Percentiles rank a stretch among this genome's conserved stretches.
phyloP scores from a whole-genome alignment of 1,284 basidiomycete species.

The Sanghuangporus baumii region DNA sequence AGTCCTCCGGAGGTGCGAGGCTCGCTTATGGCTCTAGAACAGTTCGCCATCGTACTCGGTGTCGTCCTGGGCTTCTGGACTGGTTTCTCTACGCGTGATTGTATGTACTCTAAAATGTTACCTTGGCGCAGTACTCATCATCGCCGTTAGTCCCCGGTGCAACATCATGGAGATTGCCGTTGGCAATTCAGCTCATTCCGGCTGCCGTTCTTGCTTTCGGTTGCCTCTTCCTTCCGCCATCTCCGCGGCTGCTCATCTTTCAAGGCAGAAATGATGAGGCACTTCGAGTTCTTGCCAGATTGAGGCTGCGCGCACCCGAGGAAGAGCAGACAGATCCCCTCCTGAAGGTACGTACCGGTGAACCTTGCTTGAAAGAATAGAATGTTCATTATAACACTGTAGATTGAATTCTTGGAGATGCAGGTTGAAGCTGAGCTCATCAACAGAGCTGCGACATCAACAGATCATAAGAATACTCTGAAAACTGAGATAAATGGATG shows the following conservation, averaged over 20 bases:
- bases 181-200: slow-evolving; percentile 67
- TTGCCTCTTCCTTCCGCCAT: slow-evolving; percentile 62
- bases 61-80: slow-evolving; percentile 80
- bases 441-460: slow-evolving; percentile 25
- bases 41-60: slow-evolving; percentile 72
- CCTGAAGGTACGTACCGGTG: slow-evolving; percentile 39
- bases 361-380: not conserved
- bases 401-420: slow-evolving; percentile 75
- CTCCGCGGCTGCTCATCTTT: slow-evolving; percentile 62
- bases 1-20: slow-evolving; percentile 77
- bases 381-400: slow-evolving; percentile 3
- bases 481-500: slow-evolving; percentile 43
- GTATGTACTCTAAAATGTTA: slow-evolving; percentile 32
- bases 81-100: slow-evolving; percentile 63
- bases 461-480: slow-evolving; percentile 23
- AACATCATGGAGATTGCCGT: slow-evolving; percentile 70
- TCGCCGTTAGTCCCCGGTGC: slow-evolving; percentile 34
- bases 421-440: slow-evolving; percentile 53
- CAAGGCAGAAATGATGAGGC: slow-evolving; percentile 54
- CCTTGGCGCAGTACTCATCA: not conserved
- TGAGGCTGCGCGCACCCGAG: slow-evolving; percentile 39
- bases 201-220: slow-evolving; percentile 61
- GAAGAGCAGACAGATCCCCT: slow-evolving; percentile 44
- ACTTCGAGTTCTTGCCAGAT: slow-evolving; percentile 40
- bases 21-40: slow-evolving; percentile 74